Evolutionary conservation across 2,329 filamentous ascomycete species (phyloP).

Genomic region (Clarireedia hainanense): DNA sequence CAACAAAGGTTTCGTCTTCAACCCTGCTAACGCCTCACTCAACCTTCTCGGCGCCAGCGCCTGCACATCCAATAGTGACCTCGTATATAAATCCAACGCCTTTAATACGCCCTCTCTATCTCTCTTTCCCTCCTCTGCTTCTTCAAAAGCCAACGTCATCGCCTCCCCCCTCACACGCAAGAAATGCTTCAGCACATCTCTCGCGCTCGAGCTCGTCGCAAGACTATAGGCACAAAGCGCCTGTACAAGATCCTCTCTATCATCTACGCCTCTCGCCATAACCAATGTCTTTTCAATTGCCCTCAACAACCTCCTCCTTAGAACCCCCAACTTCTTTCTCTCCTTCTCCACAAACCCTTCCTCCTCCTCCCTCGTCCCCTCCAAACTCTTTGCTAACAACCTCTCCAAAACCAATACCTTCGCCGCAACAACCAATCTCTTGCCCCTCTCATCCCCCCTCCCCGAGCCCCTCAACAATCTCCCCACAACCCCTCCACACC

Average conservation of each 20-base stretch:
- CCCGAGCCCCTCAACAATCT: slow-evolving; percentile 37
- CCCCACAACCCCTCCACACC: slow-evolving; percentile 42
- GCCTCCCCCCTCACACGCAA: slow-evolving; percentile 63
- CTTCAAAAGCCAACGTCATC: slow-evolving; percentile 55
- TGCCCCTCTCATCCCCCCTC: slow-evolving; percentile 22
- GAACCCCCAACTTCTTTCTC: slow-evolving; percentile 52
- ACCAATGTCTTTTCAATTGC: slow-evolving; percentile 64
- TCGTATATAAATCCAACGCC: slow-evolving; percentile 65
- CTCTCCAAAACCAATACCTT: slow-evolving; percentile 72
- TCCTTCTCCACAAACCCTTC: slow-evolving; percentile 46
- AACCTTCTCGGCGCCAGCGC: slow-evolving; percentile 66
- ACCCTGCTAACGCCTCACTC: slow-evolving; percentile 55
- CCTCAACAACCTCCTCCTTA: slow-evolving; percentile 56
- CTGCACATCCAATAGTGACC: slow-evolving; percentile 71
- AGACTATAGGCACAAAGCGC: slow-evolving; percentile 77
- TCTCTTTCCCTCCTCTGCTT: slow-evolving; percentile 36
- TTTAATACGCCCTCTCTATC: slow-evolving; percentile 43
- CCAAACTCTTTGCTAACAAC: slow-evolving; percentile 66
- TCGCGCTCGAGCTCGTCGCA: slow-evolving; percentile 69
- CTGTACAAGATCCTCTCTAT: slow-evolving; percentile 51
- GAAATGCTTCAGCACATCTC: slow-evolving; percentile 73
- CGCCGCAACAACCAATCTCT: slow-evolving; percentile 49
- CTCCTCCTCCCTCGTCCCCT: slow-evolving; percentile 37
- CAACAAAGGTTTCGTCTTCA: slow-evolving; percentile 66
- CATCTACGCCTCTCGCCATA: slow-evolving; percentile 43